Conservation (phyloP, 2,329 filamentous ascomycete genomes). For the Xylariomycetidae sp. region DNA sequence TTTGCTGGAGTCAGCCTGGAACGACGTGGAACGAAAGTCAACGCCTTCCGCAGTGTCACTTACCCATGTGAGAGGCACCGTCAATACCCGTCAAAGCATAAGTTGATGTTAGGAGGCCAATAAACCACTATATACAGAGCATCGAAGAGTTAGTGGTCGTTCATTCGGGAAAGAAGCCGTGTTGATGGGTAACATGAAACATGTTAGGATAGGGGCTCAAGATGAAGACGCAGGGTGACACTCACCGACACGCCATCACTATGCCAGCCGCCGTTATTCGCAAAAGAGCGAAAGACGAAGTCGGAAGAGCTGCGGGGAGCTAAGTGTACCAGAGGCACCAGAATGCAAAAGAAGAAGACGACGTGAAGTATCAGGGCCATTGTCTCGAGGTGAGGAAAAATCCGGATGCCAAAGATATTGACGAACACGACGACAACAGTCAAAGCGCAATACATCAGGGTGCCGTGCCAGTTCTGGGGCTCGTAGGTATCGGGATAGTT, state of each 20-base stretch:
- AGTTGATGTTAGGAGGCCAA: slow-evolving; percentile 1
- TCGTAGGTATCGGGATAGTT: slow-evolving; percentile 24
- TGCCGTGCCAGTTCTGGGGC: slow-evolving; percentile 40
- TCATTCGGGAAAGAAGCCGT: too few species aligned
- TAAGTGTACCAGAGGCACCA: slow-evolving; percentile 10
- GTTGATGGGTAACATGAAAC: too few species aligned
- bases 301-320: slow-evolving; percentile 7
- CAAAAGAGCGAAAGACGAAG: slow-evolving; percentile 8
- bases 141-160: too few species aligned
- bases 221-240: too few species aligned
- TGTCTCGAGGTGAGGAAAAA: slow-evolving; percentile 44
- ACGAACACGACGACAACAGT: slow-evolving; percentile 40
- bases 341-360: slow-evolving; percentile 11
- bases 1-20: background rate
- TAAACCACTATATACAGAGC: too few species aligned
- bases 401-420: slow-evolving; percentile 40
- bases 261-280: slow-evolving; percentile 8
- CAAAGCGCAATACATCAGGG: slow-evolving; percentile 42
- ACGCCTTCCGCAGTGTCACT: slow-evolving; percentile 16
- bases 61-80: slow-evolving; percentile 19
- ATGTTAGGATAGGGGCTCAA: too few species aligned
- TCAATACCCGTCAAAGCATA: slow-evolving; percentile 3
- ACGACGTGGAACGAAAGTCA: too few species aligned
- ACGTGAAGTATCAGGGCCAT: slow-evolving; percentile 44
- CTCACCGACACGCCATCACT: slow-evolving; percentile 7